These are phyloP conservation scores for Lathyrus oleraceus DNA, from an alignment of 306 rosid genomes.

Conservation along the genomic window DNA sequence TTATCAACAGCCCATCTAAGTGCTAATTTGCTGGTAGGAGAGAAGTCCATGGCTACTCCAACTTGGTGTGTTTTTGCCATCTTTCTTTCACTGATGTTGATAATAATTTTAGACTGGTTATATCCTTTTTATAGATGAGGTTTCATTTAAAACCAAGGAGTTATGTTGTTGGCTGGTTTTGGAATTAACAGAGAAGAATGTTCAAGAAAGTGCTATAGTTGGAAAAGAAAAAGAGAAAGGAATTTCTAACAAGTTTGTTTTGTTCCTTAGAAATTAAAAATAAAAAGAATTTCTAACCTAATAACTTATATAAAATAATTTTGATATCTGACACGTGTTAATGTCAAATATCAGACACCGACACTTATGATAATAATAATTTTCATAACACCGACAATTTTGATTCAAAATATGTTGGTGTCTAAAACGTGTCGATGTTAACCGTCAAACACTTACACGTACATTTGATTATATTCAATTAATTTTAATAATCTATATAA, in stretches of 20 bases:
- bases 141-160: background rate
- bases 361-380: no score
- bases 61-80: constrained; percentile 49
- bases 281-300: background rate
- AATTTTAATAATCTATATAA: background rate
- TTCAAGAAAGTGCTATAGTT: constrained; percentile 33
- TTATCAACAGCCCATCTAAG: constrained; percentile 67
- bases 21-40: constrained; percentile 70
- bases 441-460: no score
- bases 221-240: background rate
- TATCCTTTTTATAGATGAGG: constrained; percentile 9
- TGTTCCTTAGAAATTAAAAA: constrained; percentile 25
- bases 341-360: no score
- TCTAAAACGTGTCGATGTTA: no score
- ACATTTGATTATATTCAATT: no score
- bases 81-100: constrained; percentile 26
- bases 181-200: constrained; percentile 17
- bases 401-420: no score
- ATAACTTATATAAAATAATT: background rate
- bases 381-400: no score
- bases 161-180: constrained; percentile 6
- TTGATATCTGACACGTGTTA: no score
- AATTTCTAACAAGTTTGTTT: constrained; percentile 9
- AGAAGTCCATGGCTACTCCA: constrained; percentile 80
- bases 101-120: background rate